These are phyloP conservation scores for Moesziomyces sp. DNA, from an alignment of 1,284 basidiomycete genomes.

Conservation along the genomic window DNA sequence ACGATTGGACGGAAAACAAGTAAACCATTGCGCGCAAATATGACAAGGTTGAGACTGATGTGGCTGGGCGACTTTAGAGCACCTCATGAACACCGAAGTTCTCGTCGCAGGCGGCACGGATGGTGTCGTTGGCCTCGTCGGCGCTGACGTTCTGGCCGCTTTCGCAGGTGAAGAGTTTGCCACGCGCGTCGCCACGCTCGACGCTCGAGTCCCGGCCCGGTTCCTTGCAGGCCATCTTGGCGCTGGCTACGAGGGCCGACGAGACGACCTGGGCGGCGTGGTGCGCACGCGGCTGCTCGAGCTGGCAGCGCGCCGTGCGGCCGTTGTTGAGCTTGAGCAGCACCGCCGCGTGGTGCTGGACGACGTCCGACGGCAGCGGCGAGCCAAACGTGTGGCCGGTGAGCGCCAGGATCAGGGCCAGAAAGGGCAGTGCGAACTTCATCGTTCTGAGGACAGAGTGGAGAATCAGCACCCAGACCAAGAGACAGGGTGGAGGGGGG, in stretches of 20 bases:
- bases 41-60: no score
- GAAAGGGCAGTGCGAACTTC: no score
- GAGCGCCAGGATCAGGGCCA: no score
- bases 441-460: no score
- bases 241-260: slow-evolving; percentile 19
- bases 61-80: no score
- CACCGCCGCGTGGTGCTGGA: slow-evolving; percentile 4
- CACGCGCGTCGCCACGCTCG: no score
- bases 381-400: neutral
- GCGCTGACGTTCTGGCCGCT: slow-evolving; percentile 3
- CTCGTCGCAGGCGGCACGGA: slow-evolving; percentile 10
- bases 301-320: slow-evolving; percentile 2
- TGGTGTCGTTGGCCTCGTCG: slow-evolving; percentile 1
- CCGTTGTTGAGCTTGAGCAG: slow-evolving; percentile 12
- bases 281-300: slow-evolving; percentile 1
- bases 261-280: slow-evolving; percentile 14
- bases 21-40: no score
- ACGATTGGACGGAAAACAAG: no score
- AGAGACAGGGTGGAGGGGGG: no score
- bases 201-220: neutral
- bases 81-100: slow-evolving; percentile 1
- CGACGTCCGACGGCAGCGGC: neutral
- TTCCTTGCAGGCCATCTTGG: slow-evolving; percentile 8
- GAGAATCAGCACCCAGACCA: no score
- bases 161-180: slow-evolving; percentile 8